Evolutionary conservation across 208 protist genomes (phyloP).

Genomic region (Trypanosoma brucei): DNA sequence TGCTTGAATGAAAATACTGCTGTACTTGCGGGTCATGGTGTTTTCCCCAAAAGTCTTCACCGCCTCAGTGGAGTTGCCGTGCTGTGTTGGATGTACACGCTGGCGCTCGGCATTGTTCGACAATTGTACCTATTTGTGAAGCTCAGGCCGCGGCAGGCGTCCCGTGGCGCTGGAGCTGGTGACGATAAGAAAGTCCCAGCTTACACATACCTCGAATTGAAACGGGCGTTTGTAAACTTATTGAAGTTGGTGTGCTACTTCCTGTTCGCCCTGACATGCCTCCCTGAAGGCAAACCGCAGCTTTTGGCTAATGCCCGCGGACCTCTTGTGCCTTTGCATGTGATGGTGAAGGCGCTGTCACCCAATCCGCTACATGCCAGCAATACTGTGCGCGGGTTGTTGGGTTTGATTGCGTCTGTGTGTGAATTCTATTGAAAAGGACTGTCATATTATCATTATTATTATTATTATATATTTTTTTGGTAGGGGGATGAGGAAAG

Average conservation of each 20-base stretch:
- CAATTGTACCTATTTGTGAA: slow-evolving; percentile 68
- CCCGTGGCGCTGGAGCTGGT: not conserved
- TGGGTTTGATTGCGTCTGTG: slow-evolving; percentile 74
- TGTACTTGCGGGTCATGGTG: slow-evolving; percentile 63
- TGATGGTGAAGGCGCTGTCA: slow-evolving; percentile 53
- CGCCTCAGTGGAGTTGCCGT: slow-evolving; percentile 74
- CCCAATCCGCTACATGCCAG: slow-evolving; percentile 64
- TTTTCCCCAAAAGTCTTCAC: slow-evolving; percentile 37
- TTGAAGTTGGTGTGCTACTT: slow-evolving; percentile 80
- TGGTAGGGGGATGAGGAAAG: not conserved
- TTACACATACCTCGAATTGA: slow-evolving; percentile 67
- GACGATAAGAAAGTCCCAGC: slow-evolving; percentile 6
- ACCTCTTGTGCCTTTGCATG: slow-evolving; percentile 70
- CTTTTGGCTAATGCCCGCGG: slow-evolving; percentile 61
- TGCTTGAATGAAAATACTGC: slow-evolving; percentile 82
- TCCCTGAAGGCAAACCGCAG: slow-evolving; percentile 72
- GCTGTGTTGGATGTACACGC: slow-evolving; percentile 82
- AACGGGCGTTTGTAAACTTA: slow-evolving; percentile 61
- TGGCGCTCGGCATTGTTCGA: slow-evolving; percentile 62
- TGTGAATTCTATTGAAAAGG: slow-evolving; percentile 82
- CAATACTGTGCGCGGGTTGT: slow-evolving; percentile 65
- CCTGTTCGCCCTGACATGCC: slow-evolving; percentile 75
- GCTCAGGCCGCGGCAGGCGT: slow-evolving; percentile 26
- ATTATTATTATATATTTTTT: slow-evolving; percentile 6
- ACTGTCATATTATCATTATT: not conserved